Evolutionary conservation across 495 filamentous ascomycete species (phyloP), one percentile per base, ranked within the genome.

Genomic region (Penicillium riverlandense): DNA sequence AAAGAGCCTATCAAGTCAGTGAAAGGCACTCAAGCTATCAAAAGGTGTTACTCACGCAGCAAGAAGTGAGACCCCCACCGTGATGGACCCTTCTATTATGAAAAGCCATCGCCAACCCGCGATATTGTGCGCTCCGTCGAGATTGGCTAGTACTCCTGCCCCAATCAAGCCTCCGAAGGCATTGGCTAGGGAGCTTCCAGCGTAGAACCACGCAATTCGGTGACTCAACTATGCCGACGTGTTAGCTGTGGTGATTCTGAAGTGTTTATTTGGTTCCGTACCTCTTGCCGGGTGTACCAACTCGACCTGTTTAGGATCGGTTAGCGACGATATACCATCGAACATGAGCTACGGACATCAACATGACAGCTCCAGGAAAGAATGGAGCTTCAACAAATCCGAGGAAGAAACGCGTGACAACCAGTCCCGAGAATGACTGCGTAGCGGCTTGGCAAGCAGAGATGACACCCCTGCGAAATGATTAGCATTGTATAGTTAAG

Each of bases 91-190:
- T 57, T 90, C 85, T 37, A 90, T 84, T 48, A 88, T 82, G 67
- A 88, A 90, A 5, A 90, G 59, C 85, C 85, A 89, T 41, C 72
- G 70, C 76, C 76, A 80, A 32, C 75, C 81, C 1, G 63, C 57
- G 45, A 88, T 89, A 27, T 78, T 79, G 29, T 76, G 63, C 8
- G 44, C 50, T 9, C 59, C 61, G 44, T 61, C 45, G 9, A 67
- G 48, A 14, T 61, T 60, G 0, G 54, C 54, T 6, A 65, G 48
- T 8, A 68, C 58, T 16, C 77, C 80, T 0, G 80, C 80, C 1
- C 78, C 73, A 30, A 85, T 77, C 1, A 84, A 55, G 0, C 80
- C 80, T 3, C 78, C 81, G 51, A 84, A 82, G 35, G 79, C 77
- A 28, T 79, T 78, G n/a, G 76, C 77, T 11, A 84, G 72, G 0